These are phyloP conservation scores for Buxus sempervirens DNA, from an alignment of 164 flowering plant species.

Conservation along the genomic window DNA sequence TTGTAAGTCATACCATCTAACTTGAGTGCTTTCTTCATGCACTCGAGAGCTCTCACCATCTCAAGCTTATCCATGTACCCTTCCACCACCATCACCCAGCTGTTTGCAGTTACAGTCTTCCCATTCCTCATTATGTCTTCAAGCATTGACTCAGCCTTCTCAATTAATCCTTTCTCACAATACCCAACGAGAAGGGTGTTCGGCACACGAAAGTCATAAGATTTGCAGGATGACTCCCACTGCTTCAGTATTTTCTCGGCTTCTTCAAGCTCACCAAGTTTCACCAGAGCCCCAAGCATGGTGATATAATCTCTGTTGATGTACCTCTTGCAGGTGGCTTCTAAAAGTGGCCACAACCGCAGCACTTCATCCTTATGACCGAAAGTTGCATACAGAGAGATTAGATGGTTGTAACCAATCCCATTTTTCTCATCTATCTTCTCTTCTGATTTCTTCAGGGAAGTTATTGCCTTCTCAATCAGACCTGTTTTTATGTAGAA, in stretches of 20 bases:
- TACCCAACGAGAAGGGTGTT: conserved; percentile 39
- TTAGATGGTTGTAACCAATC: conserved; percentile 49
- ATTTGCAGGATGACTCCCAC: conserved; percentile 64
- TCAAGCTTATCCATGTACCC: conserved; percentile 34
- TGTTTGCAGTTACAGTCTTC: conserved; percentile 32
- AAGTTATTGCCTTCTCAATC: conserved; percentile 36
- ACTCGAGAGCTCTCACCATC: conserved; percentile 36
- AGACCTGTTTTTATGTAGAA: conserved; percentile 50
- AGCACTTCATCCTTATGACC: conserved; percentile 49
- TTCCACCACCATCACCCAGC: conserved; percentile 46
- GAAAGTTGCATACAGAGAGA: conserved; percentile 56
- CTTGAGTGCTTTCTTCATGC: conserved; percentile 50
- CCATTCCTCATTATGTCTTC: conserved; percentile 34
- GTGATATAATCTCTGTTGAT: conserved; percentile 53
- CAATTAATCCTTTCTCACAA: conserved; percentile 33
- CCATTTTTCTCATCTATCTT: conserved; percentile 44
- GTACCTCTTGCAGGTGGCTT: conserved; percentile 38
- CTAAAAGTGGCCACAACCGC: conserved; percentile 55
- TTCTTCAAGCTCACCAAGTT: conserved; percentile 55
- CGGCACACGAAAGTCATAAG: conserved; percentile 54
- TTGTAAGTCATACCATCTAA: conserved; percentile 21
- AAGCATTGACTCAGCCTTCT: conserved; percentile 58
- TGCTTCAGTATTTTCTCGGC: conserved; percentile 55
- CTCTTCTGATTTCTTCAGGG: conserved; percentile 52
- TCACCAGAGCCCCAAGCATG: conserved; percentile 49